Evolutionary conservation across 192 early-diverging fungal genomes (phyloP), one percentile per base, ranked within the genome.

Genomic region (Mortierella antarctica): DNA sequence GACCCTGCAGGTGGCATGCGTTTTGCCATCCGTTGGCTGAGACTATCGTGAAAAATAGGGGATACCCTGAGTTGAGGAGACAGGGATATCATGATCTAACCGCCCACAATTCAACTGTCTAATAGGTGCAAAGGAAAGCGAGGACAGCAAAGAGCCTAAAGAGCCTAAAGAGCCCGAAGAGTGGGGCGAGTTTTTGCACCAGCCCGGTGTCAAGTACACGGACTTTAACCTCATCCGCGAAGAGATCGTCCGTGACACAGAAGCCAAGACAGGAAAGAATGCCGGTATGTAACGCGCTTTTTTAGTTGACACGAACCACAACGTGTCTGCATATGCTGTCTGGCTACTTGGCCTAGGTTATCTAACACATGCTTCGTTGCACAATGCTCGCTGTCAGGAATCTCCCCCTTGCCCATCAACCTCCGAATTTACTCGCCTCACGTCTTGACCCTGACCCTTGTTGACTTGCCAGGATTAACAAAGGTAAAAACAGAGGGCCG

Each of bases 121-220:
- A 21, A 11, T 64, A 65, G 70, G 74, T n/a, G 45, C 47, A 31
- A 66, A 77, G 45, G 57, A 72, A n/a, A 55, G 58, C 13, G 60
- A 17, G 40, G 74, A 53, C 12, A 61, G 63, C 7, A 40, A 57
- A 6, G 49, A 64, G 62, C 31, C 31, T 31, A 40, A 57, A 6
- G 49, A 64, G 62, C 31, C 31, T 31, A 83, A 88, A 53, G 75
- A 82, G 45, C 45, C 75, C 8, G 89, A 96, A 51, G 98, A 99
- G 83, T 99, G 97, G 97, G 98, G 98, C 50, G 98, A 99, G 83
- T 99, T 99, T 81, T 83, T 99, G 68, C 98, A 99, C 82, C 84
- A 96, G 67, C 98, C 98, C 3, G 97, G 97, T 9, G 93, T 95
- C 80, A 97, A 98, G 88, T 99, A 98, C 73, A 90, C 85, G 55